Evolutionary conservation across 1,139 yeast species (phyloP), one percentile per base, ranked within the genome.

Genomic region (Hyphopichia pseudoburtonii): DNA sequence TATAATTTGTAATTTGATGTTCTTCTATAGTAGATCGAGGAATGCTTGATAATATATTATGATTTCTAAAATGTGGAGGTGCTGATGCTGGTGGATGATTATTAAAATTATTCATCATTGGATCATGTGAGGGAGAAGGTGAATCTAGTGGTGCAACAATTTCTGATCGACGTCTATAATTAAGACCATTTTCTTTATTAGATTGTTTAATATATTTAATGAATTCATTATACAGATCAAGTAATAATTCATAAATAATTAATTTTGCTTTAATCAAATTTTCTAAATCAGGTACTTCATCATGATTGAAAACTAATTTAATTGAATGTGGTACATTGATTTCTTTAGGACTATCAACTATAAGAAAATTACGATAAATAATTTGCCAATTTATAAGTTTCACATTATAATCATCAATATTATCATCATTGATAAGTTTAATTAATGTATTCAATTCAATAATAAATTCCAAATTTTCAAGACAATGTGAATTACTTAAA

Each of bases 391-490:
- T 43, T 7, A 28, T 34, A 17, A 32, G 36, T 8, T 23, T 15
- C 11, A 28, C 18, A 16, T 27, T 28, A 7, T 7, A 17, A n/a
- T 17, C 23, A 21, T 21, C 23, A 10, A 21, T 21, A 10, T 21
- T 21, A 10, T 21, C 10, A 21, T 44, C 23, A 16, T 12, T 17
- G 18, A 34, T 42, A 12, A 54, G 35, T n/a, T 38, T 38, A 28
- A 54, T 42, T 32, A 52, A 60, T 14, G 46, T 42, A 42, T 62
- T 60, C 26, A 66, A 50, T 34, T 63, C 66, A 30, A 58, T 39
- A 11, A 66, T 47, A 36, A 64, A 66, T 44, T 65, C 68, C 33
- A 59, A 54, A 47, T 66, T 66, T 40, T 67, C 73, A 30, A 60
- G 46, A 46, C 72, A 65, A 43, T 66, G 73, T 21, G 57, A 55